Evolutionary conservation across 2,329 filamentous ascomycete species (phyloP), one percentile per base, ranked within the genome.

Genomic region (Fusarium nodosum): DNA sequence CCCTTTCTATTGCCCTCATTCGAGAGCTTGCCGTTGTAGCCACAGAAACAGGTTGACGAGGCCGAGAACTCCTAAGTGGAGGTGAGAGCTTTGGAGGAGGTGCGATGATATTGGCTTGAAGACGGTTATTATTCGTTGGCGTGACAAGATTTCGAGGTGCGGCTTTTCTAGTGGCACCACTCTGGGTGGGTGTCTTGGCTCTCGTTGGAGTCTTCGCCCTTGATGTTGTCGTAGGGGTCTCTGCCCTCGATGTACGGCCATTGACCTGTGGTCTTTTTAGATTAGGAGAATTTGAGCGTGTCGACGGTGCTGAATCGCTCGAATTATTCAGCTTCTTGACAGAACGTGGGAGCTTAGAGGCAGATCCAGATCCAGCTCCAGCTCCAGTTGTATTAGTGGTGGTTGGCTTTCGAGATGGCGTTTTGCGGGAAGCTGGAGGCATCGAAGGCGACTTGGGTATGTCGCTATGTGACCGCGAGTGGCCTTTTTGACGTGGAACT

Each of bases 11-110:
- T 50, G 88, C 86, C 76, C 86, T 91, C 72, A 90, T 87, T 60
- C 90, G 87, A 36, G 91, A 91, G 56, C 90, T 88, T 33, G 90
- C 84, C n/a, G 91, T 91, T 4, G 87, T 87, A n/a, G 91, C 91
- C 56, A 88, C 84, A 12, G 92, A 93, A 24, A 97, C 90, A 11
- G 92, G 90, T 75, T 93, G 90, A 53, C 93, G 86, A n/a, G 93
- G 92, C 42, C 93, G 86, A 42, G 93, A 96, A 75, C 92, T 96
- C 75, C 93, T 88, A 50, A 97, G 82, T 12, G 91, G 88, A 5
- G 93, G 93, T 2, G 94, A 97, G 34, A 90, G 85, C 76, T 92
- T 93, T 1, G 92, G 88, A 20, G 85, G 84, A 44, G 92, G 88
- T 34, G 88, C 83, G 60, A 91, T 87, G 69, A 96, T 92, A 77